Evolutionary conservation across 176 grass and related monocot species (phyloP).

Genomic region (Oryza longistaminata): DNA sequence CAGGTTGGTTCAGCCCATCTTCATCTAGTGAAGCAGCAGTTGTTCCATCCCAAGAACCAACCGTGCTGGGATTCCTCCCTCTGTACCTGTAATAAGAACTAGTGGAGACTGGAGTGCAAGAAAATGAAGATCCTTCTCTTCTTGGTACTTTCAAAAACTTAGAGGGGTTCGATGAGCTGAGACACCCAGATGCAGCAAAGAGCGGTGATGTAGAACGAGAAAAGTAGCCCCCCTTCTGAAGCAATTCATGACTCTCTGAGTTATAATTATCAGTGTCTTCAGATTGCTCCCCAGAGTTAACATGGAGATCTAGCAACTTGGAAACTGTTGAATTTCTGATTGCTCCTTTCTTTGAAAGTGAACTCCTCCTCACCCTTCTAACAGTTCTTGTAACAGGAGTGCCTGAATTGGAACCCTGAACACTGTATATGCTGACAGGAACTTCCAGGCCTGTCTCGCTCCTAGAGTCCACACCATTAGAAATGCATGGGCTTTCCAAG

Average conservation of each 20-base stretch:
- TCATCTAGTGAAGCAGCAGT: slow-evolving; percentile 83
- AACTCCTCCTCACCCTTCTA: slow-evolving; percentile 75
- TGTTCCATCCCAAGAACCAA: slow-evolving; percentile 70
- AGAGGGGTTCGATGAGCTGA: slow-evolving; percentile 76
- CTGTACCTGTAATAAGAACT: slow-evolving; percentile 82
- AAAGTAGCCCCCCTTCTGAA: slow-evolving; percentile 51
- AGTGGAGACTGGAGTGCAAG: slow-evolving; percentile 88
- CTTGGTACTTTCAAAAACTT: slow-evolving; percentile 69
- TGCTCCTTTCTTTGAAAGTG: slow-evolving; percentile 55
- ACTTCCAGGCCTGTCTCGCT: slow-evolving; percentile 63
- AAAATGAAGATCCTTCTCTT: slow-evolving; percentile 85
- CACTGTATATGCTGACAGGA: slow-evolving; percentile 68
- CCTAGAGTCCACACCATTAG: slow-evolving; percentile 62
- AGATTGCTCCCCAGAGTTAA: slow-evolving; percentile 74
- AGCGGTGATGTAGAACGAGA: slow-evolving; percentile 77
- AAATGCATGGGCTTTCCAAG: slow-evolving; percentile 59
- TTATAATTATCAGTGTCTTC: slow-evolving; percentile 72
- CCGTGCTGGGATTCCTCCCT: slow-evolving; percentile 58
- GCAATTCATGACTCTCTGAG: slow-evolving; percentile 58
- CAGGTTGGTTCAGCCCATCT: slow-evolving; percentile 65
- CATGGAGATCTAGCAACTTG: slow-evolving; percentile 57
- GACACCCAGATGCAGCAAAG: slow-evolving; percentile 75
- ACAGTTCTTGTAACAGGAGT: slow-evolving; percentile 65
- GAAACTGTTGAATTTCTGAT: slow-evolving; percentile 55
- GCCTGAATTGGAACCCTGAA: slow-evolving; percentile 58